Percentiles rank a stretch among this genome's conserved stretches.
These are phyloP conservation scores for Sicyos baderoa DNA, from an alignment of 306 rosid genomes.

Conservation along the genomic window DNA sequence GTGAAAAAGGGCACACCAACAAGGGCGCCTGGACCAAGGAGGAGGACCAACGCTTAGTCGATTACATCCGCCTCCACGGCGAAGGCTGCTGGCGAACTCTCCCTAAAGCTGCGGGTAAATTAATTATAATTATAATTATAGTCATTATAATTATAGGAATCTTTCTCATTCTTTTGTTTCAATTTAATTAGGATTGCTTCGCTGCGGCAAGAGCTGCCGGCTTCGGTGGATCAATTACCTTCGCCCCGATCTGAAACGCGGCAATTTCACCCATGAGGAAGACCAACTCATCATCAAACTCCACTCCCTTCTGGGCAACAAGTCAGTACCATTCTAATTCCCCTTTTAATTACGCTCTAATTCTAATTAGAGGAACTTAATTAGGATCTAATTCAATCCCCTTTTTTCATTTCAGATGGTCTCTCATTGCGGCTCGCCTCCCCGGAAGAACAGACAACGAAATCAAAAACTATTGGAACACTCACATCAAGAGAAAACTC, in stretches of 20 bases:
- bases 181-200: slow-evolving; percentile 41
- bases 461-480: slow-evolving; percentile 68
- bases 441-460: slow-evolving; percentile 75
- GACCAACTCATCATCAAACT: slow-evolving; percentile 60
- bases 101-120: slow-evolving; percentile 54
- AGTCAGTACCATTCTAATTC: neutral
- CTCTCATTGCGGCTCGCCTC: slow-evolving; percentile 54
- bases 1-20: slow-evolving; percentile 66
- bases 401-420: slow-evolving; percentile 36
- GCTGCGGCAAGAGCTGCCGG: slow-evolving; percentile 71
- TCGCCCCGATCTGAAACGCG: slow-evolving; percentile 67
- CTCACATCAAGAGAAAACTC: slow-evolving; percentile 67
- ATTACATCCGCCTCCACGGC: slow-evolving; percentile 57
- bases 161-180: neutral
- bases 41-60: slow-evolving; percentile 63
- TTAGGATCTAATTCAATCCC: too few relatives aligned
- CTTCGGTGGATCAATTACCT: slow-evolving; percentile 70
- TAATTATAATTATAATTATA: too few relatives aligned
- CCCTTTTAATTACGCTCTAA: too few relatives aligned
- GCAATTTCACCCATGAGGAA: slow-evolving; percentile 61
- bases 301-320: slow-evolving; percentile 59
- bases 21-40: slow-evolving; percentile 77
- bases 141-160: too few relatives aligned
- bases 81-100: slow-evolving; percentile 84
- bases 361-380: too few relatives aligned